phyloP scores from a whole-genome alignment of 768 basidiomycete species.

The Tulasnella sp. region DNA sequence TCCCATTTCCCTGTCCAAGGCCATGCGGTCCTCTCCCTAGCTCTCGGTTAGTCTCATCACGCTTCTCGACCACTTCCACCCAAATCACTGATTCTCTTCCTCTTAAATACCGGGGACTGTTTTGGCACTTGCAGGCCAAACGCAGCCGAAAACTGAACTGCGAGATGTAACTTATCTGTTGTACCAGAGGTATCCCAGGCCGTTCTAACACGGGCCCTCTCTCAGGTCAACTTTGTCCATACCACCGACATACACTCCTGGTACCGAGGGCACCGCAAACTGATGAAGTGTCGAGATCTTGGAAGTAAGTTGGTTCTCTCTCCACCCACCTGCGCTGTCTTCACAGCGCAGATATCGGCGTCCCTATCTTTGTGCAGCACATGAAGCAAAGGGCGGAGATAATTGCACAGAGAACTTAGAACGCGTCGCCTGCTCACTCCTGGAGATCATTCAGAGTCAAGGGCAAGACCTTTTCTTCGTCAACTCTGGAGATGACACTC shows the following conservation, averaged over 20 bases:
- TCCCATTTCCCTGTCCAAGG: background rate
- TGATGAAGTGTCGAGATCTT: background rate
- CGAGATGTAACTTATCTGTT: background rate
- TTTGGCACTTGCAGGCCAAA: background rate
- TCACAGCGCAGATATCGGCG: conserved; percentile 13
- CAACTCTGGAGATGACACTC: conserved; percentile 21
- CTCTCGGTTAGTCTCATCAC: background rate
- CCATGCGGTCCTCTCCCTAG: background rate
- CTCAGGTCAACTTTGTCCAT: conserved; percentile 19
- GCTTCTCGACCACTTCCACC: background rate
- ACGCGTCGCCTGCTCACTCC: background rate
- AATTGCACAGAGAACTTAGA: background rate
- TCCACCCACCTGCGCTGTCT: background rate
- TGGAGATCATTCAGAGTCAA: background rate
- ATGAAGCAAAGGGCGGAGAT: conserved; percentile 15
- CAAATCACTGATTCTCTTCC: background rate
- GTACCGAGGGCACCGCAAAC: conserved; percentile 15
- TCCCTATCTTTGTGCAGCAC: conserved; percentile 11
- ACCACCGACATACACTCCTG: conserved; percentile 20
- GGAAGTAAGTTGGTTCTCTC: background rate
- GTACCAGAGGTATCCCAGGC: background rate
- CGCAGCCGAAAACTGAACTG: background rate
- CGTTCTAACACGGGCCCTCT: background rate
- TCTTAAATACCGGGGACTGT: background rate
- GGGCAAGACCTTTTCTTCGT: conserved; percentile 14